phyloP scores from a whole-genome alignment of 169 alveolate genomes.

The Plasmodium berghei region DNA sequence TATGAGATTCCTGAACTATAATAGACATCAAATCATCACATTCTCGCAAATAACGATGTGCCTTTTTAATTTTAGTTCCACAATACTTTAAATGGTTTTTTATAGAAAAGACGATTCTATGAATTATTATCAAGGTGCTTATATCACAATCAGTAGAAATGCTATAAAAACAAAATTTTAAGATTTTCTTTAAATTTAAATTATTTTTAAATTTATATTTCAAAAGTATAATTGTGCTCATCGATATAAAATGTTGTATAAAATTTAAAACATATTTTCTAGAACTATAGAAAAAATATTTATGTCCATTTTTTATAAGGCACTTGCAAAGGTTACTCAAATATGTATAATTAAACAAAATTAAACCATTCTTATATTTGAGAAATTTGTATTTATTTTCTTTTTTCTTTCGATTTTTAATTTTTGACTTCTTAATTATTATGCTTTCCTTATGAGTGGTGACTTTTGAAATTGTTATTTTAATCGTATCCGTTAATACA shows the following conservation, averaged over 20 bases:
- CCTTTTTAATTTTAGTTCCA: conserved; percentile 46
- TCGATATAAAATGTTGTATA: conserved; percentile 36
- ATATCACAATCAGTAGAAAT: conserved; percentile 51
- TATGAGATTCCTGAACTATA: conserved; percentile 25
- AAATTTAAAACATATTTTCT: conserved; percentile 39
- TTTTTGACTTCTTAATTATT: conserved; percentile 30
- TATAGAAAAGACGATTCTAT: conserved; percentile 48
- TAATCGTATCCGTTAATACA: conserved; percentile 32
- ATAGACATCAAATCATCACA: conserved; percentile 44
- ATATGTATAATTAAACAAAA: conserved; percentile 16
- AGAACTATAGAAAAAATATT: conserved; percentile 54
- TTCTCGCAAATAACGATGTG: conserved; percentile 15
- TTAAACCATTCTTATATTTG: conserved; percentile 9
- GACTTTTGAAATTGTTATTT: conserved; percentile 19
- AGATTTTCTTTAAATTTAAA: conserved; percentile 16
- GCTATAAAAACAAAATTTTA: conserved; percentile 39
- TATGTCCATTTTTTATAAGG: conserved; percentile 26
- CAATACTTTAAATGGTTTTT: conserved; percentile 34
- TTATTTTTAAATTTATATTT: conserved; percentile 34
- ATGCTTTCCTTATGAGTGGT: background rate
- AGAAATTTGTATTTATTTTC: background rate
- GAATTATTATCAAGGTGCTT: conserved; percentile 41
- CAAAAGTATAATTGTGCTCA: conserved; percentile 32
- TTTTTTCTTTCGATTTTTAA: conserved; percentile 31
- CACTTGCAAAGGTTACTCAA: conserved; percentile 29